phyloP scores from a whole-genome alignment of 495 filamentous ascomycete species.

The Penicillium lividum region DNA sequence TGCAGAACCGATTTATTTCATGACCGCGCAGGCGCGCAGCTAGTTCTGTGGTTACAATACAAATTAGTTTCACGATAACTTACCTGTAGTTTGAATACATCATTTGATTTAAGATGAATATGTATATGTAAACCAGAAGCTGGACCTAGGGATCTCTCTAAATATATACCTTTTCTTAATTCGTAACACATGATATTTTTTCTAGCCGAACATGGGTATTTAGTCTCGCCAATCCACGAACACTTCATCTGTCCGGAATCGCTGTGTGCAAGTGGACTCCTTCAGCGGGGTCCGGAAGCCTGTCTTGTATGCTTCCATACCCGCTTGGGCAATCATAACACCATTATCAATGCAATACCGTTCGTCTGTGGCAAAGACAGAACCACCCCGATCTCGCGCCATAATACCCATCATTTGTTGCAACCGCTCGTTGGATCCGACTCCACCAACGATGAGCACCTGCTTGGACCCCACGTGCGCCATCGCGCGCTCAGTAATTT shows the following conservation, averaged over 20 bases:
- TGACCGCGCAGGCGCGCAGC: slow-evolving; percentile 4
- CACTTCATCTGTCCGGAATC: slow-evolving; percentile 94
- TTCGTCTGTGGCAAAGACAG: slow-evolving; percentile 93
- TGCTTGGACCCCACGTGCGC: slow-evolving; percentile 90
- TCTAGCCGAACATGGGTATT: background rate
- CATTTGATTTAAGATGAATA: background rate
- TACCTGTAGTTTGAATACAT: slow-evolving; percentile 2
- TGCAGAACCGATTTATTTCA: slow-evolving; percentile 10
- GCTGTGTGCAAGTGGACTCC: slow-evolving; percentile 87
- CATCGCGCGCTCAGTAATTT: slow-evolving; percentile 98
- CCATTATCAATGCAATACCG: slow-evolving; percentile 99
- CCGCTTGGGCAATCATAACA: slow-evolving; percentile 99
- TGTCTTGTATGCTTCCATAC: slow-evolving; percentile 76
- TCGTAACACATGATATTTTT: slow-evolving; percentile 27
- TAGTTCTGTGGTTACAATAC: background rate
- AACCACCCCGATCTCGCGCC: slow-evolving; percentile 87
- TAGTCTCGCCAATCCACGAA: slow-evolving; percentile 83
- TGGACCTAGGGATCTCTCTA: background rate
- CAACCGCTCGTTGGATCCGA: slow-evolving; percentile 93
- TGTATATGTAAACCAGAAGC: background rate
- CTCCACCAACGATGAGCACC: slow-evolving; percentile 95
- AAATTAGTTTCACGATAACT: slow-evolving; percentile 1
- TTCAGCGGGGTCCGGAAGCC: slow-evolving; percentile 75
- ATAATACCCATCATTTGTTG: slow-evolving; percentile 99
- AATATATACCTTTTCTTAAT: slow-evolving; percentile 1